phyloP scores from a whole-genome alignment of 2,329 filamentous ascomycete genomes.

The Plectosphaerella sp. region DNA sequence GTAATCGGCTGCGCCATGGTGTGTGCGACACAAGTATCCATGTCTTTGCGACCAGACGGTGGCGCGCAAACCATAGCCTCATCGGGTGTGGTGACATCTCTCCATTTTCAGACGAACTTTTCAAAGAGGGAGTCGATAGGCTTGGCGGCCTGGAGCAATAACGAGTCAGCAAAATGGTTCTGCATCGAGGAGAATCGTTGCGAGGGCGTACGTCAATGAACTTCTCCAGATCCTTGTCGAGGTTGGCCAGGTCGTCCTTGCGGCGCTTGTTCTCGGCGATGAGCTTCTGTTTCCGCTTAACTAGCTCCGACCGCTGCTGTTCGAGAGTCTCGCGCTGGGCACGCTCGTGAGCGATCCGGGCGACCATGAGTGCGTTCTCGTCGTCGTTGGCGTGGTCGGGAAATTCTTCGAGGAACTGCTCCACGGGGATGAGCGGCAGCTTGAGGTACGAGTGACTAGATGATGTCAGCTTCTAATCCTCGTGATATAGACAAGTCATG shows the following conservation, averaged over 20 bases:
- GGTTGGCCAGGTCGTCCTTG: conserved; percentile 85
- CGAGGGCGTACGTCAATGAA: conserved; percentile 72
- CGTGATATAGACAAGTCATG: conserved; percentile 6
- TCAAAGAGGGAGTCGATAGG: conserved; percentile 84
- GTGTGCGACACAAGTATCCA: too few species aligned
- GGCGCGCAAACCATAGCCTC: too few species aligned
- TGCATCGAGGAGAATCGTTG: neutral
- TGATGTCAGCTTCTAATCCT: neutral
- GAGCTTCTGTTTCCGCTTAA: conserved; percentile 61
- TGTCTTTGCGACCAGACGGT: too few species aligned
- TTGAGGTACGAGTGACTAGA: conserved; percentile 79
- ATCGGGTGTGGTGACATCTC: neutral
- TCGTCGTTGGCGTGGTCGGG: conserved; percentile 69
- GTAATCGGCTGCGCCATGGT: too few species aligned
- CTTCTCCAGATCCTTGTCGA: conserved; percentile 89
- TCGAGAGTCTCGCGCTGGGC: conserved; percentile 80
- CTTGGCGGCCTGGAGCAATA: conserved; percentile 64
- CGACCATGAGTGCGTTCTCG: conserved; percentile 81
- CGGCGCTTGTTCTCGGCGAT: conserved; percentile 79
- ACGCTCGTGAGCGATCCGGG: conserved; percentile 87
- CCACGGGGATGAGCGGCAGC: conserved; percentile 76
- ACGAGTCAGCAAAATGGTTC: conserved; percentile 11
- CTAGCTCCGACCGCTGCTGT: conserved; percentile 71
- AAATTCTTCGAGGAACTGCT: conserved; percentile 73
- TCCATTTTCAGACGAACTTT: conserved; percentile 50